phyloP scores from a whole-genome alignment of 305 asterid species.

The Fraxinus sp. region DNA sequence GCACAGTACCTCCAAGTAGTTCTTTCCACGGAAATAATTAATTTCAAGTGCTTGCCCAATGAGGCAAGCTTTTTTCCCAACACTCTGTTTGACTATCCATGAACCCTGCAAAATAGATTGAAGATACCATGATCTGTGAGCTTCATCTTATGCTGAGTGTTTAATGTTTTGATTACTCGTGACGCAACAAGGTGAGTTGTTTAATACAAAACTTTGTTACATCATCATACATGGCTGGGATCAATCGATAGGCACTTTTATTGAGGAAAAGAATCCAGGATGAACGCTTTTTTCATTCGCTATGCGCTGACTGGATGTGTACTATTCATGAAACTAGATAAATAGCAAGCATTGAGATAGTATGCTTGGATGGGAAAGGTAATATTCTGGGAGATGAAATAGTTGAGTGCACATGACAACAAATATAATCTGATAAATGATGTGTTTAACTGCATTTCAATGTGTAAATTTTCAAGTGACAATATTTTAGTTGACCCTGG shows the following conservation, averaged over 20 bases:
- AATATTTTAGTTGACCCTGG: background rate
- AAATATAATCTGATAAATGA: background rate
- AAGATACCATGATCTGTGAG: constrained; percentile 13
- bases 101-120: constrained; percentile 62
- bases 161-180: background rate
- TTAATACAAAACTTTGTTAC: background rate
- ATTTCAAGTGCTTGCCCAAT: constrained; percentile 94
- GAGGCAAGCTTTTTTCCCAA: constrained; percentile 93
- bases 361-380: constrained; percentile 7
- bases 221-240: background rate
- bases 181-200: background rate
- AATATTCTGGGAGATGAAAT: constrained; percentile 1
- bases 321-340: background rate
- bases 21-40: constrained; percentile 83
- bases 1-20: constrained; percentile 84
- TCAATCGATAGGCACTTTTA: background rate
- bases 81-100: constrained; percentile 97
- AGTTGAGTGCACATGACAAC: background rate
- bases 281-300: background rate
- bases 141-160: background rate
- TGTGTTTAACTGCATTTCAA: background rate
- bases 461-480: background rate
- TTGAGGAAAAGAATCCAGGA: background rate
- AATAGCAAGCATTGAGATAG: background rate
- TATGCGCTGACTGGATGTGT: background rate